Percentiles rank a stretch among this genome's conserved stretches.
phyloP scores from a whole-genome alignment of 202 grass and related monocot species.

The Bolboschoenoplectus hybrid region DNA sequence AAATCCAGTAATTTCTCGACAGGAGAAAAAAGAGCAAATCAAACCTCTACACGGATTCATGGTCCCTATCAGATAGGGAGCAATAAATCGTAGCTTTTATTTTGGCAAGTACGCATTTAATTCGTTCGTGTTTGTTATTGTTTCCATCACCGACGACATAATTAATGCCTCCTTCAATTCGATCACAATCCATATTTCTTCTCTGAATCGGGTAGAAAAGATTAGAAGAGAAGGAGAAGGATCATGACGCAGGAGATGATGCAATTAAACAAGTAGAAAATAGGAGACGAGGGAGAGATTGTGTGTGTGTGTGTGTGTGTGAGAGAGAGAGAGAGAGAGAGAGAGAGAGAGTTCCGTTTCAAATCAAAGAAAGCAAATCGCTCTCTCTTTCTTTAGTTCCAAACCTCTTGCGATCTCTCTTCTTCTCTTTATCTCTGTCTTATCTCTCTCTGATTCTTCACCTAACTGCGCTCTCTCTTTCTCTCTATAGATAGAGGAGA shows the following conservation, averaged over 20 bases:
- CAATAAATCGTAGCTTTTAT: background rate
- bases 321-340: background rate
- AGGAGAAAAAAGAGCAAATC: no score
- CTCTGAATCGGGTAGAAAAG: background rate
- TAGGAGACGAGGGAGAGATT: no score
- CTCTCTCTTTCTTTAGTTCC: background rate
- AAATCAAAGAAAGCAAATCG: background rate
- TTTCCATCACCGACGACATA: background rate
- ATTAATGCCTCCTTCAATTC: background rate
- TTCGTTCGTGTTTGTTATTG: background rate
- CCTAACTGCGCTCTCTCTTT: background rate
- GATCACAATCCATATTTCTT: background rate
- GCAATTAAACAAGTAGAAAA: background rate
- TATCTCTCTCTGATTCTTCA: slow-evolving; percentile 15
- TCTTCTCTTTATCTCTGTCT: background rate
- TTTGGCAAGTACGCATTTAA: background rate
- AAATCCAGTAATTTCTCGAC: background rate
- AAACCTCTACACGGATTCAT: background rate
- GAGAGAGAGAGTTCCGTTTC: slow-evolving; percentile 39
- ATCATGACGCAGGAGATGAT: slow-evolving; percentile 41
- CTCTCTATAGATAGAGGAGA: background rate
- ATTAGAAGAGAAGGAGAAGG: background rate
- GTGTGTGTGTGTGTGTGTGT: no score
- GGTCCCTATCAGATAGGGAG: background rate
- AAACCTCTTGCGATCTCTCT: background rate